These are phyloP conservation scores for Amanita pseudoporphyria DNA, from an alignment of 768 basidiomycete genomes.

Conservation along the genomic window DNA sequence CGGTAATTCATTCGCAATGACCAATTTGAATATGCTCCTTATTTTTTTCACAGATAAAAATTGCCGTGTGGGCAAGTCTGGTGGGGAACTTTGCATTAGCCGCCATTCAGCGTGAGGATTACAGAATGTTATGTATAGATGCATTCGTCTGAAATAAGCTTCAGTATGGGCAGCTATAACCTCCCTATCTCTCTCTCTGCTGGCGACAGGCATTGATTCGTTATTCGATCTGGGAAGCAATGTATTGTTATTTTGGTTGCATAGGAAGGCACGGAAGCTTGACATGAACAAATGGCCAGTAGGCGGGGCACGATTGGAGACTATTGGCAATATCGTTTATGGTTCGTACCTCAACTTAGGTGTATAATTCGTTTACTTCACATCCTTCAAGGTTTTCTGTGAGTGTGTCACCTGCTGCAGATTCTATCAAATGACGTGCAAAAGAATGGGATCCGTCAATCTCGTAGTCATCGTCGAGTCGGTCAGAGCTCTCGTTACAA, in stretches of 20 bases:
- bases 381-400: constrained; percentile 37
- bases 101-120: constrained; percentile 52
- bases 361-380: background rate
- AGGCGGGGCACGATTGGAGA: constrained; percentile 83
- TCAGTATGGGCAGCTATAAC: constrained; percentile 89
- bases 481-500: constrained; percentile 55
- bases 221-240: constrained; percentile 81
- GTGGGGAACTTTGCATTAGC: constrained; percentile 65
- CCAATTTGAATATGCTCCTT: background rate
- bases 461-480: constrained; percentile 88
- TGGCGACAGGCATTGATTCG: constrained; percentile 87
- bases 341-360: constrained; percentile 28
- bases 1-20: constrained; percentile 32
- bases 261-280: constrained; percentile 59
- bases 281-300: constrained; percentile 89
- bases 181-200: constrained; percentile 71
- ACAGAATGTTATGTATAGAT: background rate
- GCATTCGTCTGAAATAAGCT: background rate
- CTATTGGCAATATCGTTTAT: constrained; percentile 83
- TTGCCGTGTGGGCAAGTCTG: constrained; percentile 83
- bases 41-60: constrained; percentile 52
- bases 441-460: constrained; percentile 87
- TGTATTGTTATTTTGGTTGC: constrained; percentile 69
- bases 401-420: constrained; percentile 9
- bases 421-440: constrained; percentile 19